phyloP scores from a whole-genome alignment of 108 stramenopile genomes.

The Cyclotella sp. region DNA sequence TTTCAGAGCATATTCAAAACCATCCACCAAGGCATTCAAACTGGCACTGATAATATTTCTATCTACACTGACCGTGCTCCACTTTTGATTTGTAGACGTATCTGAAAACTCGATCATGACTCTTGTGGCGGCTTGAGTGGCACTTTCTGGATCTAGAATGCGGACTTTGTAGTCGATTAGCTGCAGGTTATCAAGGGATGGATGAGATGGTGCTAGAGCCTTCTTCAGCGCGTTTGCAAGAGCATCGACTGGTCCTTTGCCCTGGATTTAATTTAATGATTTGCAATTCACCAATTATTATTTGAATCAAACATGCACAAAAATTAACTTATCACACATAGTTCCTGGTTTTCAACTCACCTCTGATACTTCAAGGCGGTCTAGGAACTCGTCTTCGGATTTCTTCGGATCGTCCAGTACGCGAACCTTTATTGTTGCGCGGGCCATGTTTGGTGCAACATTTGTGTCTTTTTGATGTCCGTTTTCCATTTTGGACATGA shows the following conservation, averaged over 20 bases:
- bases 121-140: constrained; percentile 88
- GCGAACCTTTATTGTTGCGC: constrained; percentile 92
- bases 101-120: constrained; percentile 90
- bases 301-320: not conserved
- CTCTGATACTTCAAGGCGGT: constrained; percentile 85
- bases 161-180: constrained; percentile 96
- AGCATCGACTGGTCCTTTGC: constrained; percentile 94
- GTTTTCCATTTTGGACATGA: constrained; percentile 60
- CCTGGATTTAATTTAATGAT: constrained; percentile 22
- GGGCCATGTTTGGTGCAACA: constrained; percentile 45
- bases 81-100: constrained; percentile 51
- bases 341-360: constrained; percentile 1
- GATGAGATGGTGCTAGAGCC: constrained; percentile 83
- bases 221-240: constrained; percentile 80
- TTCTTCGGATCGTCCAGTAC: constrained; percentile 41
- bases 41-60: constrained; percentile 93
- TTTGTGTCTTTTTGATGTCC: constrained; percentile 14
- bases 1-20: constrained; percentile 91
- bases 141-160: constrained; percentile 89
- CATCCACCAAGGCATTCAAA: constrained; percentile 92
- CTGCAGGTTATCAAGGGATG: constrained; percentile 68
- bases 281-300: not conserved
- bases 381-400: constrained; percentile 48
- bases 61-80: constrained; percentile 95
- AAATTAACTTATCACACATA: not conserved